Evolutionary conservation across 345 rosid genomes (phyloP).

Genomic region (Syzygium jambos): DNA sequence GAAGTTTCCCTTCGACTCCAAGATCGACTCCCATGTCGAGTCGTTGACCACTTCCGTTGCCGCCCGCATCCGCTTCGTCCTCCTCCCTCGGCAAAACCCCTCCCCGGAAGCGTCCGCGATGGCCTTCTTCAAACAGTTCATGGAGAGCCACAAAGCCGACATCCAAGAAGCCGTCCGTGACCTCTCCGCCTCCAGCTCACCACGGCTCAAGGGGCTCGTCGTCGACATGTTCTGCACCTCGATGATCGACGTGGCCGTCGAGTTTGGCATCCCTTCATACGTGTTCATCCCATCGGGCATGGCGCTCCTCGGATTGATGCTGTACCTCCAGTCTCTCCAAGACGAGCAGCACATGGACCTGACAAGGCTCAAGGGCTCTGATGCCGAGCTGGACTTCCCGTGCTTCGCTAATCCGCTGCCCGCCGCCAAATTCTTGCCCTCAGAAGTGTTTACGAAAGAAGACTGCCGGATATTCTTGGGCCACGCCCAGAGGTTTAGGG

Average conservation of each 20-base stretch:
- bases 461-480: rapidly evolving
- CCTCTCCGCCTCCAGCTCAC: background rate
- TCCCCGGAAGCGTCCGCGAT: background rate
- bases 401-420: constrained; percentile 21
- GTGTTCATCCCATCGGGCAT: constrained; percentile 35
- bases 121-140: background rate
- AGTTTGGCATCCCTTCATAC: constrained; percentile 31
- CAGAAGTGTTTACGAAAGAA: background rate
- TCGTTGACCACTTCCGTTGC: constrained; percentile 5
- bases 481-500: constrained; percentile 1
- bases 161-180: constrained; percentile 15
- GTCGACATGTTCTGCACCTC: constrained; percentile 43
- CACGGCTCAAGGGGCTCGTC: constrained; percentile 40
- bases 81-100: constrained; percentile 2
- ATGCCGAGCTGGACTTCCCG: constrained; percentile 21
- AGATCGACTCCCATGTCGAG: background rate
- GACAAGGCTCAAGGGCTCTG: constrained; percentile 21
- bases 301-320: constrained; percentile 12
- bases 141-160: constrained; percentile 14
- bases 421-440: background rate
- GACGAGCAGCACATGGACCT: constrained; percentile 9
- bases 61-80: constrained; percentile 19
- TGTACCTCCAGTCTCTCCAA: constrained; percentile 9
- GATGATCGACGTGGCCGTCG: constrained; percentile 40
- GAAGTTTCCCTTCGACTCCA: background rate